Conservation (phyloP, 2,329 filamentous ascomycete species). For the Furcasterigmium sp. region DNA sequence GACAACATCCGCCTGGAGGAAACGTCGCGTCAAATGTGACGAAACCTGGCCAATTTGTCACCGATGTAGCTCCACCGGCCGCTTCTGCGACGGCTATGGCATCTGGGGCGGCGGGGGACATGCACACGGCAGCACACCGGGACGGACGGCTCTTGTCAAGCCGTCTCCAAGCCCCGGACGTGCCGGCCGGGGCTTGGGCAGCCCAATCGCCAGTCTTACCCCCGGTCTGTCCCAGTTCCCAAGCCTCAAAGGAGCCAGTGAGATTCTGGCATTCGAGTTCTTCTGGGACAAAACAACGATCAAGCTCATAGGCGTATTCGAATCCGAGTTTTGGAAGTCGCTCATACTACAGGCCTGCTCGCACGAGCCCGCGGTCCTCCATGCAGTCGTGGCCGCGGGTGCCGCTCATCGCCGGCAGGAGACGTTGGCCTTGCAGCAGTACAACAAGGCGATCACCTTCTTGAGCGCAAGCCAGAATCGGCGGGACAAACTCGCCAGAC, state of each 20-base stretch:
- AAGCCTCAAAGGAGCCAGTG: conserved; percentile 12
- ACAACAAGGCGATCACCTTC: conserved; percentile 28
- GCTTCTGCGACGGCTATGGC: conserved; percentile 16
- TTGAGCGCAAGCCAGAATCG: conserved; percentile 24
- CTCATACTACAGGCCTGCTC: conserved; percentile 29
- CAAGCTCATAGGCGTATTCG: conserved; percentile 30
- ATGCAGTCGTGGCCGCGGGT: conserved; percentile 30
- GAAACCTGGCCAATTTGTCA: conserved; percentile 13
- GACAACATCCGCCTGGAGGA: conserved; percentile 7
- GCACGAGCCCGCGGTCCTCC: conserved; percentile 30
- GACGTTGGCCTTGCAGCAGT: conserved; percentile 23
- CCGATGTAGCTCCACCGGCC: conserved; percentile 14
- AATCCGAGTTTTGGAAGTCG: conserved; percentile 29
- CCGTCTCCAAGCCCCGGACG: too few relatives aligned
- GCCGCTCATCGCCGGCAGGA: conserved; percentile 23
- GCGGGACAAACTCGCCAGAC: conserved; percentile 20
- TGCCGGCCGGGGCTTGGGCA: too few relatives aligned
- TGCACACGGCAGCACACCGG: background rate
- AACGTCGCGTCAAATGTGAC: conserved; percentile 18
- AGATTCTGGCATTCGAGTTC: conserved; percentile 23
- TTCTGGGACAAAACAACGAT: conserved; percentile 31
- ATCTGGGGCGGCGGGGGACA: conserved; percentile 13
- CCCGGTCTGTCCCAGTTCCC: background rate
- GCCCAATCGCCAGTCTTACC: too few relatives aligned
- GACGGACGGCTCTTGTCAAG: too few relatives aligned